phyloP scores from a whole-genome alignment of 306 rosid genomes.

The Quercus alba region DNA sequence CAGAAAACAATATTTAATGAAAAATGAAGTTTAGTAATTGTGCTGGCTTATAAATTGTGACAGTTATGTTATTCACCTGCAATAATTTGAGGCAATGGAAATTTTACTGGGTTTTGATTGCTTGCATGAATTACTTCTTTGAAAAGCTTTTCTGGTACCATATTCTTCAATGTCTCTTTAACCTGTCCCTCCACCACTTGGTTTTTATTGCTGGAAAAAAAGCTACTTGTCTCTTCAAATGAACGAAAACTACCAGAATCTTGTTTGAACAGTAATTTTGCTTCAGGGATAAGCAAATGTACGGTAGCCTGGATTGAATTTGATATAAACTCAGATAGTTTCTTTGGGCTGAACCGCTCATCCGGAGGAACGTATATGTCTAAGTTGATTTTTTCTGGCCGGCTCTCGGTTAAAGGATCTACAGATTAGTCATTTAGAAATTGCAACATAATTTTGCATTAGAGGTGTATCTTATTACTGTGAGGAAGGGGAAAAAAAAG shows the following conservation, averaged over 20 bases:
- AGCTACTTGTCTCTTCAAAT: constrained; percentile 39
- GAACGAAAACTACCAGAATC: constrained; percentile 34
- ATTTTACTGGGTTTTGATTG: constrained; percentile 25
- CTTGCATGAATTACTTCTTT: constrained; percentile 34
- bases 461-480: background rate
- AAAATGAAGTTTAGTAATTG: background rate
- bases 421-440: background rate
- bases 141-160: constrained; percentile 31
- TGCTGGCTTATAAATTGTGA: background rate
- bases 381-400: constrained; percentile 29
- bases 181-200: constrained; percentile 38
- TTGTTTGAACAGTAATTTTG: constrained; percentile 14
- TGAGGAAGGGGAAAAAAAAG: background rate
- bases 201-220: constrained; percentile 39
- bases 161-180: constrained; percentile 34
- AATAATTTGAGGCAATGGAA: constrained; percentile 49
- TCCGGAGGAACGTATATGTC: constrained; percentile 60
- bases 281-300: constrained; percentile 38
- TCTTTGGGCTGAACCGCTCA: constrained; percentile 53
- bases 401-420: constrained; percentile 48
- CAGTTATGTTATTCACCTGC: constrained; percentile 30
- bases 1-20: background rate
- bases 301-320: constrained; percentile 43
- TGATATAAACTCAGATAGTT: constrained; percentile 46
- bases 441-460: background rate